Evolutionary conservation across 2,329 filamentous ascomycete species (phyloP).

Genomic region (Epichloe sp.): DNA sequence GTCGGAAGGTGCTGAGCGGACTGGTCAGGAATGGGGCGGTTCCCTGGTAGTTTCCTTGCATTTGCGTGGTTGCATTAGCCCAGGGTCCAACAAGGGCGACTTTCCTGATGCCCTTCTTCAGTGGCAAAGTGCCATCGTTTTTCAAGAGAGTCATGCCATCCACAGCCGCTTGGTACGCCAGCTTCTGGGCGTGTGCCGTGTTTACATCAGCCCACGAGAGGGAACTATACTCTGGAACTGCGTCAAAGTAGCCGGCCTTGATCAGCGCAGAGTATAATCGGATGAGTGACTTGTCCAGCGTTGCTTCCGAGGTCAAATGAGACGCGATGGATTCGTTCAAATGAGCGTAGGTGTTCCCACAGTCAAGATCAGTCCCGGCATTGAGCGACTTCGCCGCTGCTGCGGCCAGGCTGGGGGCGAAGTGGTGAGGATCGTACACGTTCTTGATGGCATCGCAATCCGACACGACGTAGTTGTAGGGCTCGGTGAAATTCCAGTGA

Average conservation of each 20-base stretch:
- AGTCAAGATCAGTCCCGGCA: conserved; percentile 18
- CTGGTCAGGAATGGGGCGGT: conserved; percentile 12
- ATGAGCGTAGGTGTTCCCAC: conserved; percentile 12
- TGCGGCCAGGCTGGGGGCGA: conserved; percentile 20
- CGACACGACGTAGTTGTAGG: conserved; percentile 49
- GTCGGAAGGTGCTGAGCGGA: conserved; percentile 4
- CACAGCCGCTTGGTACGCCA: conserved; percentile 41
- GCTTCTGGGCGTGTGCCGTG: conserved; percentile 35
- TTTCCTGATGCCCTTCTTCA: conserved; percentile 18
- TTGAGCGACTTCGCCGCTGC: conserved; percentile 21
- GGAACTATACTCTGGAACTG: conserved; percentile 32
- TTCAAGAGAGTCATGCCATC: conserved; percentile 38
- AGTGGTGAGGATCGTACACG: conserved; percentile 33
- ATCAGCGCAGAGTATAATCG: conserved; percentile 42
- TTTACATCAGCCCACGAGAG: conserved; percentile 43
- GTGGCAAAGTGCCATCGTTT: conserved; percentile 37
- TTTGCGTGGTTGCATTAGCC: conserved; percentile 22
- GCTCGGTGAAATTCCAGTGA: conserved; percentile 49
- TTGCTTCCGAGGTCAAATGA: conserved; percentile 1
- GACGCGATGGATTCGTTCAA: conserved; percentile 22
- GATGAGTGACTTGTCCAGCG: conserved; percentile 8
- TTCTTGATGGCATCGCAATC: conserved; percentile 53
- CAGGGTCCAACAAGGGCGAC: conserved; percentile 23
- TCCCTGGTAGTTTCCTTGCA: conserved; percentile 14
- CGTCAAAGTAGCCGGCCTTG: conserved; percentile 44